Conservation (phyloP, 2,329 filamentous ascomycete species). For the Colletotrichum spinosum region DNA sequence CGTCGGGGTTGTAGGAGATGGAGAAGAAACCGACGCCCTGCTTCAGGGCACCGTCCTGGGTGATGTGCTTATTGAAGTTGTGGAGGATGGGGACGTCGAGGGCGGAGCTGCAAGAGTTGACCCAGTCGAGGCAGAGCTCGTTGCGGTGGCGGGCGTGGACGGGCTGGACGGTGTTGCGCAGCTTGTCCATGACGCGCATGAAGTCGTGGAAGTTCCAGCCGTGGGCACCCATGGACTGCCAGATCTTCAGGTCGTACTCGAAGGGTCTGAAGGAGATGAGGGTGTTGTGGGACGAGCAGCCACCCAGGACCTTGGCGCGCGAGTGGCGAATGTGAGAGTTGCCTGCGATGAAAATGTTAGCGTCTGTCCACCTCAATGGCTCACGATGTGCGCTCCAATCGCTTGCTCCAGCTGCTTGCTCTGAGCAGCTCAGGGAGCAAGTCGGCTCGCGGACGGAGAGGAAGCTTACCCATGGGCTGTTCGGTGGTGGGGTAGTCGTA, state of each 20-base stretch:
- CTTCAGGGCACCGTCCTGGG: conserved; percentile 76
- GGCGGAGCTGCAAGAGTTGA: conserved; percentile 81
- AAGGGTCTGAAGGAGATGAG: conserved; percentile 94
- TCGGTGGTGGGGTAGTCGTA: conserved; percentile 92
- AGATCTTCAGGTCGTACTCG: conserved; percentile 86
- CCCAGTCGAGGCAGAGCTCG: conserved; percentile 92
- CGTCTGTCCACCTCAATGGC: background rate
- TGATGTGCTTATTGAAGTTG: conserved; percentile 90
- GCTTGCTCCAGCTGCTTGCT: no score
- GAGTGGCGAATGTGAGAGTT: conserved; percentile 95
- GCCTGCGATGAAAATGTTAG: conserved; percentile 57
- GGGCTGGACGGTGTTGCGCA: conserved; percentile 91
- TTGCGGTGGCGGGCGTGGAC: conserved; percentile 88
- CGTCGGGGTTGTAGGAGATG: conserved; percentile 90
- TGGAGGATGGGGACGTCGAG: conserved; percentile 83
- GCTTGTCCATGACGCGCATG: conserved; percentile 82
- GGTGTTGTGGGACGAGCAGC: conserved; percentile 94
- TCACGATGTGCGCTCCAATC: background rate
- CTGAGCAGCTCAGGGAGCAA: no score
- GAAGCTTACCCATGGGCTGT: conserved; percentile 77
- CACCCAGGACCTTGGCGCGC: conserved; percentile 90
- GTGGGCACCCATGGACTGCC: conserved; percentile 83
- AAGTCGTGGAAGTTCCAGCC: conserved; percentile 91
- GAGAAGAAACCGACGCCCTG: conserved; percentile 91
- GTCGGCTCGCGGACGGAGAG: background rate